These are phyloP conservation scores for Aspergillus sp. DNA, from an alignment of 2,329 filamentous ascomycete species.

Conservation along the genomic window DNA sequence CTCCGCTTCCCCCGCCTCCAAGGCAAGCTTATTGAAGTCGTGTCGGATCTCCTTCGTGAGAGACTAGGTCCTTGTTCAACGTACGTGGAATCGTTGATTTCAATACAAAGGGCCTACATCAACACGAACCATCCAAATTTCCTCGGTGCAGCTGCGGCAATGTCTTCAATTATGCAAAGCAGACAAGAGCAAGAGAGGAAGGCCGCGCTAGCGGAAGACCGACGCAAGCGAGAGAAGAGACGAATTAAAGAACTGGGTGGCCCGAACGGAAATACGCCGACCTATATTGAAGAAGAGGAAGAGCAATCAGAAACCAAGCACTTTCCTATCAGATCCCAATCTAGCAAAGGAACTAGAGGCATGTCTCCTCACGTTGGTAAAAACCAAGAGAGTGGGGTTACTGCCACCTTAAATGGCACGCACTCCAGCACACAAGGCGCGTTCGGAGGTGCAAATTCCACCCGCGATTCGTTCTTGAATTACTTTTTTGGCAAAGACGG, in stretches of 20 bases:
- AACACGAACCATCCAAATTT: constrained; percentile 99
- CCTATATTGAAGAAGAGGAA: constrained; percentile 65
- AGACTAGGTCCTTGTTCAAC: constrained; percentile 82
- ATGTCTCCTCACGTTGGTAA: constrained; percentile 75
- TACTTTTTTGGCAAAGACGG: constrained; percentile 98
- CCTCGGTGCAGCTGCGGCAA: constrained; percentile 90
- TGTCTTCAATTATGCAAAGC: constrained; percentile 93
- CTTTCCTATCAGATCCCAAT: constrained; percentile 61
- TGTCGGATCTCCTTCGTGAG: constrained; percentile 91
- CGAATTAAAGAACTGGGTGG: constrained; percentile 77
- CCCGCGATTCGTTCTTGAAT: constrained; percentile 90
- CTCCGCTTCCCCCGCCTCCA: constrained; percentile 89
- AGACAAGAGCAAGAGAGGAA: constrained; percentile 94
- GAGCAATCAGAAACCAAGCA: constrained; percentile 57
- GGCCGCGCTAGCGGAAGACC: constrained; percentile 74
- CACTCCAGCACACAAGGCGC: constrained; percentile 63
- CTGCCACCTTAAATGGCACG: constrained; percentile 66
- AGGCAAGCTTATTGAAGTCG: constrained; percentile 95
- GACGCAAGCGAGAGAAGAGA: constrained; percentile 78
- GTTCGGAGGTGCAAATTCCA: constrained; percentile 61
- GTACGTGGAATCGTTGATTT: constrained; percentile 95
- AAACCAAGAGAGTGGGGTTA: constrained; percentile 63
- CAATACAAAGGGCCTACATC: constrained; percentile 97
- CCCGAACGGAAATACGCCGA: constrained; percentile 64
- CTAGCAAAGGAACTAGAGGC: constrained; percentile 66